Percentiles rank a stretch among this genome's conserved stretches.
These are phyloP conservation scores for Schrenkiella parvula DNA, from an alignment of 345 rosid species.

Conservation along the genomic window DNA sequence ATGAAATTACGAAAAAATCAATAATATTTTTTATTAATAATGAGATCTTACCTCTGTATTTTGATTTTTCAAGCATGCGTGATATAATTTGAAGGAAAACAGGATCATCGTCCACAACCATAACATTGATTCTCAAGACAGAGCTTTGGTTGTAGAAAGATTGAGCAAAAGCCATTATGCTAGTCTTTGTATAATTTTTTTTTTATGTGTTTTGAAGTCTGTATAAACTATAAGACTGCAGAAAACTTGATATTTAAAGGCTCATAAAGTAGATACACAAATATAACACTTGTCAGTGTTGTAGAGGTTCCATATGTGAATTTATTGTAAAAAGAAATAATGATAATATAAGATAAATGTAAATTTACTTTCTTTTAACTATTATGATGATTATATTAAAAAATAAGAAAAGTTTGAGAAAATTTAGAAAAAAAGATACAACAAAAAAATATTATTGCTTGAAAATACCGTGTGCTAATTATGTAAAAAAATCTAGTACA, in stretches of 20 bases:
- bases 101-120: slow-evolving; percentile 69
- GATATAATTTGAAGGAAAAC: slow-evolving; percentile 47
- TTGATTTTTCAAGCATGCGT: slow-evolving; percentile 40
- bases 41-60: slow-evolving; percentile 43
- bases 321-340: slow-evolving; percentile 27
- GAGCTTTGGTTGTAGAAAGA: slow-evolving; percentile 21
- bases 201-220: neutral
- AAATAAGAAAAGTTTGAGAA: neutral
- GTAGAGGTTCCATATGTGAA: slow-evolving; percentile 4
- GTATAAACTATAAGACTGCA: slow-evolving; percentile 2
- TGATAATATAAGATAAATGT: neutral
- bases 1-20: neutral
- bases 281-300: slow-evolving; percentile 26
- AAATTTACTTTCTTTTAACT: neutral
- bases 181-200: neutral
- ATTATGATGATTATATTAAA: neutral
- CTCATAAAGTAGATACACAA: slow-evolving; percentile 9
- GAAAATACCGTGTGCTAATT: slow-evolving; percentile 18
- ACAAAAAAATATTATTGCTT: neutral
- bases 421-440: slow-evolving; percentile 16
- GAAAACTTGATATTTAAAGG: slow-evolving; percentile 21
- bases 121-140: slow-evolving; percentile 30
- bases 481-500: slow-evolving; percentile 26
- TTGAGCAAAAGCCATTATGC: slow-evolving; percentile 25
- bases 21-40: neutral